Evolutionary conservation across 768 basidiomycete species (phyloP).

Genomic region (Tylopilus balloui): DNA sequence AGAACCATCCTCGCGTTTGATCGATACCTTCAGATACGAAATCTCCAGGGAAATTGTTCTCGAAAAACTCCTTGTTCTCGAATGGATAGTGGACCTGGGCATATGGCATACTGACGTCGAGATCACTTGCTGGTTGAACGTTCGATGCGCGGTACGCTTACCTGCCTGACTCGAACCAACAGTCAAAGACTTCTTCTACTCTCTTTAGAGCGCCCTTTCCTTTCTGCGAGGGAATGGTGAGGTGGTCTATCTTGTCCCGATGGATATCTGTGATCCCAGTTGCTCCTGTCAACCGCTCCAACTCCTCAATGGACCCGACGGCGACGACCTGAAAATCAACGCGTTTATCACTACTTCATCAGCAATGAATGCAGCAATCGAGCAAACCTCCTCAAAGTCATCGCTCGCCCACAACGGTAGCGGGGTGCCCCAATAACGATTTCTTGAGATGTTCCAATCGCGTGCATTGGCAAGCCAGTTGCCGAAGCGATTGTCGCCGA

Average conservation of each 20-base stretch:
- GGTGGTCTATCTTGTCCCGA: conserved; percentile 90
- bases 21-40: conserved; percentile 99
- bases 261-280: conserved; percentile 86
- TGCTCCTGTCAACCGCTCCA: conserved; percentile 81
- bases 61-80: conserved; percentile 89
- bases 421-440: conserved; percentile 98
- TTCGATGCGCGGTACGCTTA: conserved; percentile 31
- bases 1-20: conserved; percentile 99
- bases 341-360: not conserved
- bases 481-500: conserved; percentile 91
- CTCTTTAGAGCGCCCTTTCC: conserved; percentile 85
- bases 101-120: conserved; percentile 82
- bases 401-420: conserved; percentile 95
- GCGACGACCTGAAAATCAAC: conserved; percentile 59
- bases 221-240: conserved; percentile 88
- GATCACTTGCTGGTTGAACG: not conserved
- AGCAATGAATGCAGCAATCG: not conserved
- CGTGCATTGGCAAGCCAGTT: conserved; percentile 98
- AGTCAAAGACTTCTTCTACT: conserved; percentile 98
- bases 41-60: conserved; percentile 85
- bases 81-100: conserved; percentile 98
- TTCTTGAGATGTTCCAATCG: conserved; percentile 99
- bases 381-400: conserved; percentile 73
- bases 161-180: conserved; percentile 99
- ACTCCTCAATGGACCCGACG: conserved; percentile 81